Evolutionary conservation across 306 rosid genomes (phyloP), one percentile per base, ranked within the genome.

Genomic region (Canavalia gladiata): DNA sequence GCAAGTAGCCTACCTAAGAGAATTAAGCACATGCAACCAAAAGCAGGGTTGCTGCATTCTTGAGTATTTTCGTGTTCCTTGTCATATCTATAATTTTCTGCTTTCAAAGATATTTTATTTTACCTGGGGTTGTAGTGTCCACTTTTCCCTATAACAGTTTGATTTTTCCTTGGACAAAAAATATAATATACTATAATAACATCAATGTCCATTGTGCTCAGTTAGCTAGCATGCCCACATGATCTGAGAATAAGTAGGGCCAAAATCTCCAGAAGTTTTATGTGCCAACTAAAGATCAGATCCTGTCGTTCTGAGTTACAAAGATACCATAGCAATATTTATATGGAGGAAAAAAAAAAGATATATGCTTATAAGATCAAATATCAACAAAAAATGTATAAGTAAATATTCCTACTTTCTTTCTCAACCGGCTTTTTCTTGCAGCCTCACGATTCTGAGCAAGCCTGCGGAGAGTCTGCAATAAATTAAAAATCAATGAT

Each of bases 391-490:
- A 3, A 75, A 66, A 63, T 8, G 45, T 34, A 35, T 3, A 56
- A 33, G 12, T 65, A 52, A 33, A 67, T 55, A 49, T 74, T 62
- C 85, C 29, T 85, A 94, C 98, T 74, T 94, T 94, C 87, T 94
- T 94, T 84, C 97, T 88, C 88, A 94, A 46, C 43, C 98, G 90
- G 47, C 98, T 94, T 89, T 94, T 94, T 74, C 98, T 89, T 13
- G 98, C 98, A 43, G 98, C 98, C 84, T 94, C 98, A 13, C 98
- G 93, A 83, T 94, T 94, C 84, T 94, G 98, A 67, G 98, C 97
- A 47, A 94, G 94, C 86, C 98, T 84, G 6, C 98, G 94, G 31
- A 91, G 96, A 72, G 88, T 89, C 98, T 94, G 92, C 85, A 84
- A 77, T 4, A 82, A 80, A 75, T 33, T 12, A 76, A 31, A 69